These are phyloP conservation scores for Alectoria sarmentosa DNA, from an alignment of 495 filamentous ascomycete species.

Conservation along the genomic window DNA sequence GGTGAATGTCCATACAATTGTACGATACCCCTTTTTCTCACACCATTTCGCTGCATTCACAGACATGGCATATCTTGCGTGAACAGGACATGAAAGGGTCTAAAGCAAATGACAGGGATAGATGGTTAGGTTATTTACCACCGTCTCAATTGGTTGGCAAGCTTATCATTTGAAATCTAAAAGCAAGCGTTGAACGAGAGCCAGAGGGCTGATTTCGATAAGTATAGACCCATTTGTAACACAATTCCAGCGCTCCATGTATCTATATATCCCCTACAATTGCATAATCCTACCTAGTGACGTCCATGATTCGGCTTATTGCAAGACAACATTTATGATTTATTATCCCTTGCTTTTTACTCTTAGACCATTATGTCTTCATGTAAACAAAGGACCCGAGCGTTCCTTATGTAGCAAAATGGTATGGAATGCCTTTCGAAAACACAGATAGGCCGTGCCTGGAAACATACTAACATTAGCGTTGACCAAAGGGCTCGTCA, in stretches of 20 bases:
- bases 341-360: not conserved
- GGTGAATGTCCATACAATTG: not conserved
- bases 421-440: not conserved
- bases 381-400: not conserved
- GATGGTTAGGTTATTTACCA: not conserved
- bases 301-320: not conserved
- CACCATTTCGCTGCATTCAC: not conserved
- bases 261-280: not conserved
- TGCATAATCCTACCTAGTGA: not conserved
- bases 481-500: conserved; percentile 38
- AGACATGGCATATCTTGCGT: not conserved
- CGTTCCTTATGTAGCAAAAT: not conserved
- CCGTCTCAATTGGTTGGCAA: not conserved
- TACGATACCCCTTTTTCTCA: not conserved
- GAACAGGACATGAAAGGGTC: not conserved
- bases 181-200: not conserved
- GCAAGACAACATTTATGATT: not conserved
- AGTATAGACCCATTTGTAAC: not conserved
- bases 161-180: not conserved
- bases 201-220: not conserved
- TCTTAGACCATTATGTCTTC: not conserved
- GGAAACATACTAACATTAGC: conserved; percentile 6
- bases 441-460: not conserved
- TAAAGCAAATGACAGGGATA: not conserved
- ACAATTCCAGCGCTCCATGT: not conserved